phyloP scores from a whole-genome alignment of 306 rosid species.

The Abrus precatorius region DNA sequence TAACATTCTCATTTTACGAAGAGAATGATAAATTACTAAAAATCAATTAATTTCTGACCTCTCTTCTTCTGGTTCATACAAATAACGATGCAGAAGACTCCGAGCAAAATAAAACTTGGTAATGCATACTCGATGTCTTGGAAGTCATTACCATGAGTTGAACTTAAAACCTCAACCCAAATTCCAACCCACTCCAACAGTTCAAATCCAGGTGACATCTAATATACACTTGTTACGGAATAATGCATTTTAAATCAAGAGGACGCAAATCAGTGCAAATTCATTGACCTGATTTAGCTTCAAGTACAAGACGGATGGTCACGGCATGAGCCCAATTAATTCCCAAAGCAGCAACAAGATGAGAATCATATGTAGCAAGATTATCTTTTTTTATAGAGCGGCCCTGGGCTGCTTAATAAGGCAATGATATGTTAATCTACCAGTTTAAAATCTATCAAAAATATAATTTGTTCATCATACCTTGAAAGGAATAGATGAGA shows the following conservation, averaged over 20 bases:
- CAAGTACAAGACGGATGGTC: slow-evolving; percentile 93
- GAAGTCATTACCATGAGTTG: slow-evolving; percentile 36
- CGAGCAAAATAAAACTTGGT: slow-evolving; percentile 20
- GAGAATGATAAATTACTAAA: background rate
- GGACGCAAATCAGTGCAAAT: slow-evolving; percentile 14
- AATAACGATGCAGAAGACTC: background rate
- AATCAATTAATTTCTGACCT: slow-evolving; percentile 18
- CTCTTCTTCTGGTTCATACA: slow-evolving; percentile 6
- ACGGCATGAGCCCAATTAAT: slow-evolving; percentile 97
- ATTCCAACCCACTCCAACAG: slow-evolving; percentile 29
- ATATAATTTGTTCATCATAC: slow-evolving; percentile 57
- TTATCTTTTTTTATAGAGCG: slow-evolving; percentile 43
- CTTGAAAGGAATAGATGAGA: slow-evolving; percentile 82
- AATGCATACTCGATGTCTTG: background rate
- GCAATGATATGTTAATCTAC: slow-evolving; percentile 35
- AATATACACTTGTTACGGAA: slow-evolving; percentile 21
- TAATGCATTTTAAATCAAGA: slow-evolving; percentile 34
- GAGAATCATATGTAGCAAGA: slow-evolving; percentile 70
- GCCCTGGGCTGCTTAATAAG: slow-evolving; percentile 57
- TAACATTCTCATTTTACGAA: slow-evolving; percentile 23
- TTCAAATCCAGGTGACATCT: slow-evolving; percentile 30
- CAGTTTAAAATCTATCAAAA: slow-evolving; percentile 22
- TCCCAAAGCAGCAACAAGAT: slow-evolving; percentile 97
- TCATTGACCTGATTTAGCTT: slow-evolving; percentile 76
- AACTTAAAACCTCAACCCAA: slow-evolving; percentile 14